Conservation (phyloP, 768 basidiomycete species). For the Kwoniella dejecticola region DNA sequence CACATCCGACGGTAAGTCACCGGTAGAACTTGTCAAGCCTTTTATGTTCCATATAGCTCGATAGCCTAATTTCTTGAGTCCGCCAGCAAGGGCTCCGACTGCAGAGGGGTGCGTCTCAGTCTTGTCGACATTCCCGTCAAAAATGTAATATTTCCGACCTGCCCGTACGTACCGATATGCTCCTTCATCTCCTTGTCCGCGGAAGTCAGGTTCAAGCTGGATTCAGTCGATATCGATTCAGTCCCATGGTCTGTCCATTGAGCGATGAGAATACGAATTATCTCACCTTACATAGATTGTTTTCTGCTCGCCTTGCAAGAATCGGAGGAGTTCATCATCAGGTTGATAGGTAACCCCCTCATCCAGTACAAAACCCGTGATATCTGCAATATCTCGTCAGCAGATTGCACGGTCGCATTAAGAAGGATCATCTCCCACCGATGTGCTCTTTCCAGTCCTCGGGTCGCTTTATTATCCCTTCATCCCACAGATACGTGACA, state of each 20-base stretch:
- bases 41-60: conserved; percentile 65
- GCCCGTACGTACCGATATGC: too few relatives aligned
- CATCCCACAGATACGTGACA: conserved; percentile 68
- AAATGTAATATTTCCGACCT: background rate
- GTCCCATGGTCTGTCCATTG: too few relatives aligned
- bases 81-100: conserved; percentile 44
- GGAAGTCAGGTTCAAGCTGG: too few relatives aligned
- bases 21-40: conserved; percentile 65
- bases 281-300: conserved; percentile 66
- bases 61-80: conserved; percentile 62
- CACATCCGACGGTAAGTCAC: conserved; percentile 60
- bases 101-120: background rate
- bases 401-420: background rate
- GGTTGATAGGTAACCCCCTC: conserved; percentile 62
- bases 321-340: conserved; percentile 59
- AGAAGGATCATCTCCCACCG: conserved; percentile 54
- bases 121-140: conserved; percentile 39
- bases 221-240: too few relatives aligned
- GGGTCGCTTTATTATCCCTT: conserved; percentile 64
- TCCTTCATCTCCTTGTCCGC: too few relatives aligned
- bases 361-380: conserved; percentile 67
- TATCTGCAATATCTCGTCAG: conserved; percentile 56
- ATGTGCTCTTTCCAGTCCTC: conserved; percentile 67
- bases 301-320: conserved; percentile 60
- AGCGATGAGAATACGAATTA: background rate